phyloP scores from a whole-genome alignment of 495 filamentous ascomycete species.

The Beverwykella pulmonaria region DNA sequence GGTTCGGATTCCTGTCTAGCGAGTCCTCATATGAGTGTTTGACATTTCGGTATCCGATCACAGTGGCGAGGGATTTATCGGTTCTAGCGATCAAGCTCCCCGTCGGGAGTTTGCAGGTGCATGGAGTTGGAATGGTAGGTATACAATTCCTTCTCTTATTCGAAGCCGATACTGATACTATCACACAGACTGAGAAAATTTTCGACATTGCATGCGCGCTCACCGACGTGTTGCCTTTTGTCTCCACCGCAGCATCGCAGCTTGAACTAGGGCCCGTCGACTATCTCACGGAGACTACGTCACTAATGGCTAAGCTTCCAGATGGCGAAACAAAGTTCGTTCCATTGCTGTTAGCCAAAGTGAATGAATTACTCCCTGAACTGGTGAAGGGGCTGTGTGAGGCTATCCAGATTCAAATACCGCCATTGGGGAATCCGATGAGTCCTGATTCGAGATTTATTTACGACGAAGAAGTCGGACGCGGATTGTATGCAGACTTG shows the following conservation, averaged over 20 bases:
- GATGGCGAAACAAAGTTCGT: conserved; percentile 11
- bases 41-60: conserved; percentile 24
- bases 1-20: conserved; percentile 27
- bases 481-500: background rate
- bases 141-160: background rate
- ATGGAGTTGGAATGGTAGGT: conserved; percentile 26
- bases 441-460: conserved; percentile 3
- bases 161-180: background rate
- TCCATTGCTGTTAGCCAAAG: conserved; percentile 15
- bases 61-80: conserved; percentile 13
- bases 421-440: background rate
- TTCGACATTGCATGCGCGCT: conserved; percentile 30
- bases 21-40: conserved; percentile 24
- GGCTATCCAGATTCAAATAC: background rate
- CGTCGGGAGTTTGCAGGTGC: conserved; percentile 18
- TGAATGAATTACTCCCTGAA: conserved; percentile 19
- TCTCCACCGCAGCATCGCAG: background rate
- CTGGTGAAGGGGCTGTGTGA: conserved; percentile 12
- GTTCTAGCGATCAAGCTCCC: conserved; percentile 22
- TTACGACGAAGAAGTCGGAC: conserved; percentile 22
- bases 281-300: conserved; percentile 2
- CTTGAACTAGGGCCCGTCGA: conserved; percentile 15
- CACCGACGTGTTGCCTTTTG: conserved; percentile 23
- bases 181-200: conserved; percentile 20
- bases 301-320: conserved; percentile 18